Base-by-base conservation (phyloP, 148 eudicot species). In the Persicaria maculosa region DNA sequence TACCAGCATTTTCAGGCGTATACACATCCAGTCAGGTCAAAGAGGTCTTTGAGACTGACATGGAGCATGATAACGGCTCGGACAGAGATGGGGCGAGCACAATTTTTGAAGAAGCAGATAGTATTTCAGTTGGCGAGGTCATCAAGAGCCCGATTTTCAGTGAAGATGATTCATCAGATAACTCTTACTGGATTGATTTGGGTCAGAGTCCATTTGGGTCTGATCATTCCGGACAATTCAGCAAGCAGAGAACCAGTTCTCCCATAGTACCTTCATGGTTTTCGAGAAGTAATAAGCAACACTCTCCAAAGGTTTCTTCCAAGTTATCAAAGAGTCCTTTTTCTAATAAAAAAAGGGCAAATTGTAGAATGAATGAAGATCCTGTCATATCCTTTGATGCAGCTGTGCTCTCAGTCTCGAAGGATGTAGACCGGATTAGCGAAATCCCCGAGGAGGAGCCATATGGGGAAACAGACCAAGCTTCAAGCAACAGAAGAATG, bases 1-100 rank as follows among this genome's bases (percentile, higher is more conserved):
- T 95, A 85, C 97, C 97, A 3, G 99, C 96, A 53, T 92, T 96
- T 78, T 96, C 97, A 58, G 99, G 97, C 75, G 99, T 91, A 43
- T 92, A 70, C 77, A 96, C 92, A 25, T 83, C 94, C 76, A 88
- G 87, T 40, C 99, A 92, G 68, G 97, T 96, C 64, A 86, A 90
- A 77, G 97, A 92, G 80, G 96, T 89, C 4, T 88, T 89, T 73
- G 97, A 90, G 57, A 91, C 89, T 9, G 93, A 95, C 83, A 86
- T 92, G 85, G 99, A 95, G 47, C 92, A 81, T 52, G 96, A 89
- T 52, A 86, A 83, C 78, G 76, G 88, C 74, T 90, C 98, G 8
- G 91, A 90, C 50, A 84, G 87, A 76, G 98, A 93, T 78, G 91
- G 90, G 47, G 80, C 88, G 6, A 93, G 96, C 88, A 90, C 96